Evolutionary conservation across 306 rosid species (phyloP).

Genomic region (Aeschynomene evenia): DNA sequence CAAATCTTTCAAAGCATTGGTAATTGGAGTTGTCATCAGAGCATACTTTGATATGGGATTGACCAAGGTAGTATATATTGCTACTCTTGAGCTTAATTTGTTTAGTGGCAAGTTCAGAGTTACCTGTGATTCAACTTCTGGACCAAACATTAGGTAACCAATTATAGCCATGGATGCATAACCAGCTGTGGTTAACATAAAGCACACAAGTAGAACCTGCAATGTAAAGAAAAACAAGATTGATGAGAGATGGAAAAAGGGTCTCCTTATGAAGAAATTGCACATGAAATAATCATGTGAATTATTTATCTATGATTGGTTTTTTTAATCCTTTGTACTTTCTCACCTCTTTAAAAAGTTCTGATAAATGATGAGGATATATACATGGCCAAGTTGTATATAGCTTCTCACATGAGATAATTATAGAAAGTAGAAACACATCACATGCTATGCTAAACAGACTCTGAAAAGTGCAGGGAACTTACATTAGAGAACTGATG

Average conservation of each 20-base stretch:
- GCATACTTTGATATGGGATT: constrained; percentile 76
- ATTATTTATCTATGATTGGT: no score
- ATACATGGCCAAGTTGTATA: not conserved
- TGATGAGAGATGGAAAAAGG: not conserved
- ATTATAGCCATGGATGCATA: constrained; percentile 74
- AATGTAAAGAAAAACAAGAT: not conserved
- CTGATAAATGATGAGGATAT: not conserved
- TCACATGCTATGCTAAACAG: not conserved
- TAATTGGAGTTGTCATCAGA: constrained; percentile 66
- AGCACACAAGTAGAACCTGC: constrained; percentile 70
- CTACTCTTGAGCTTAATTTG: constrained; percentile 57
- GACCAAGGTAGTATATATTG: constrained; percentile 67
- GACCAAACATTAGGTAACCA: constrained; percentile 72
- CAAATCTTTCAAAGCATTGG: constrained; percentile 47
- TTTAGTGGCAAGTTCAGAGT: constrained; percentile 60
- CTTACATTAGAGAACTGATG: constrained; percentile 83
- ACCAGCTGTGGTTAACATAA: constrained; percentile 44
- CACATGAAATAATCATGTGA: not conserved
- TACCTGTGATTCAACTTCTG: constrained; percentile 56
- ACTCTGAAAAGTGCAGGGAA: not conserved
- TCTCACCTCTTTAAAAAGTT: not conserved
- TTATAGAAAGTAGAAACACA: no score
- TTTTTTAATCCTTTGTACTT: no score
- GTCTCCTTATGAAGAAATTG: not conserved
- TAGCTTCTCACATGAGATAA: not conserved